These are phyloP conservation scores for Penicillium sclerotigenum DNA, from an alignment of 2,329 filamentous ascomycete species.

Conservation along the genomic window DNA sequence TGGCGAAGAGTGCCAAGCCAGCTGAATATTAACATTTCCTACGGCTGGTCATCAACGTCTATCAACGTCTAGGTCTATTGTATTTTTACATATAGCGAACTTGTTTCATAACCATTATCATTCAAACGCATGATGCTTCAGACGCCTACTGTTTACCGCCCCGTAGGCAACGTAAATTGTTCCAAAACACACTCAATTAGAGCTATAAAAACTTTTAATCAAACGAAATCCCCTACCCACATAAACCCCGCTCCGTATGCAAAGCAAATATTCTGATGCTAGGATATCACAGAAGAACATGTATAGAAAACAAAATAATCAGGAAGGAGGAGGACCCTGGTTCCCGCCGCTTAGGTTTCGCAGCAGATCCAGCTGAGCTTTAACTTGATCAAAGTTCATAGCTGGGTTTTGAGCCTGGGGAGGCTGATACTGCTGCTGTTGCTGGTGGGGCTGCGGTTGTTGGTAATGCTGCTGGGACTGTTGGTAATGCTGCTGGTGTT, in stretches of 20 bases:
- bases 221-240: conserved; percentile 9
- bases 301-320: conserved; percentile 12
- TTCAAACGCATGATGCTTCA: conserved; percentile 1
- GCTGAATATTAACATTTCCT: conserved; percentile 22
- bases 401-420: conserved; percentile 25
- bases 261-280: conserved; percentile 24
- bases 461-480: conserved; percentile 28
- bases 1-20: conserved; percentile 67
- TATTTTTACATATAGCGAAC: conserved; percentile 6
- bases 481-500: conserved; percentile 16
- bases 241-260: conserved; percentile 24
- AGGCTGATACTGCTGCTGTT: conserved; percentile 21
- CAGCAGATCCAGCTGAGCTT: conserved; percentile 42
- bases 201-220: conserved; percentile 7
- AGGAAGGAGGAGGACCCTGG: conserved; percentile 31
- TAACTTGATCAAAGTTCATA: conserved; percentile 42
- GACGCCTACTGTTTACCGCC: neutral
- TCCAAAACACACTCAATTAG: neutral
- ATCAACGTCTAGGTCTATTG: neutral
- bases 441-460: conserved; percentile 24
- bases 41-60: neutral
- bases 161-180: neutral
- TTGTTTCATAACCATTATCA: conserved; percentile 3
- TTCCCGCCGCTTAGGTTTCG: conserved; percentile 37
- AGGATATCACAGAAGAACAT: conserved; percentile 10